Evolutionary conservation across 495 filamentous ascomycete genomes (phyloP), one percentile per base, ranked within the genome.

Genomic region (Lasiosphaeris hirsuta): DNA sequence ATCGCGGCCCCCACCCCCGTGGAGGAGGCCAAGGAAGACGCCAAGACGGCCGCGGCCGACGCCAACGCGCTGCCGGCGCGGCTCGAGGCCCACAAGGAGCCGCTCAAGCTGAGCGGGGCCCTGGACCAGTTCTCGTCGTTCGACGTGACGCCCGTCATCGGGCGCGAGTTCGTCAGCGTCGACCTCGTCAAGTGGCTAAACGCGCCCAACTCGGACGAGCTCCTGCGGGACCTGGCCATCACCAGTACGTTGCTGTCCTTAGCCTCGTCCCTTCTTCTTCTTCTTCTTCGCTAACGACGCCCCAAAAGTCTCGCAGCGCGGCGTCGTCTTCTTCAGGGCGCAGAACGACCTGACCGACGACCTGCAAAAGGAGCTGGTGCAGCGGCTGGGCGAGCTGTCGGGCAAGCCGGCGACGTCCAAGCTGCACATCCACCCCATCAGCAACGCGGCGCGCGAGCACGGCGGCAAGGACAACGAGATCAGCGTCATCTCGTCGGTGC

Each of bases 251-350:
- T 36, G 30, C 7, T 36, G 18, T 40, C 3, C 6, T 17, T 3
- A 13, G 8, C 13, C 30, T 14, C 36, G n/a, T 52, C 0, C 14
- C 4, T 13, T 1, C 39, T 34, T 0, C 8, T 30, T 10, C 1
- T 10, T 17, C 53, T n/a, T n/a, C n/a, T n/a, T n/a, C n/a, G n/a
- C n/a, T 60, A 45, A 63, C 63, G 19, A 8, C 23, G 1, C 0
- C 18, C 10, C n/a, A n/a, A 13, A 40, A 92, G 89, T 94, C 62
- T 92, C 88, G 13, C 84, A 86, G 60, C 83, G 89, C 0, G 88
- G 88, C 3, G 90, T 94, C 0, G 89, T 92, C 40, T 91, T 90
- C 76, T 90, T 94, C 74, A 86, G 88, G 30, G 79, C 82, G 37
- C 89, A 92, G 61, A 81, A 90, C 67, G 78, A 74, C 51, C 68